Evolutionary conservation across 1,284 basidiomycete genomes (phyloP).

Genomic region (Earliella scabrosa): DNA sequence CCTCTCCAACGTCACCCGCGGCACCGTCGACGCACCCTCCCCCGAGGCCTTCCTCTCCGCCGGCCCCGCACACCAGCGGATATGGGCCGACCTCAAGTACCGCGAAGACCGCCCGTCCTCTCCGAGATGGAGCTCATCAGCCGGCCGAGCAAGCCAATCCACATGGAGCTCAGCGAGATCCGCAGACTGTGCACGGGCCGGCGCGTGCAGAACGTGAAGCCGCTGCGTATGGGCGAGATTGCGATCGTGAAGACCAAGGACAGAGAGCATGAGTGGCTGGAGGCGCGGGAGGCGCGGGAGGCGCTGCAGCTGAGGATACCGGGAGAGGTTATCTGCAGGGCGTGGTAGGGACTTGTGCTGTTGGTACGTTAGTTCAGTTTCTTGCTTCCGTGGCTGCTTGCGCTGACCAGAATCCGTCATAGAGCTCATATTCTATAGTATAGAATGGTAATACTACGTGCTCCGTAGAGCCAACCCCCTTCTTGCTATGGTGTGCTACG

Average conservation of each 20-base stretch:
- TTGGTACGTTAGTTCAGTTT: too few relatives aligned
- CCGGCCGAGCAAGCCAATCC: slow-evolving; percentile 75
- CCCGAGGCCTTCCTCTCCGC: slow-evolving; percentile 63
- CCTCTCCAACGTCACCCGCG: slow-evolving; percentile 79
- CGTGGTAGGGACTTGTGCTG: slow-evolving; percentile 37
- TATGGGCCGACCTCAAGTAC: slow-evolving; percentile 93
- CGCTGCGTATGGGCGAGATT: slow-evolving; percentile 85
- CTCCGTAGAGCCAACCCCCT: too few relatives aligned
- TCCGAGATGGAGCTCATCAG: slow-evolving; percentile 74
- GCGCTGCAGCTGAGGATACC: slow-evolving; percentile 64
- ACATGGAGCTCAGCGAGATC: slow-evolving; percentile 76
- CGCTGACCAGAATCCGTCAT: too few relatives aligned
- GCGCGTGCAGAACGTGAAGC: slow-evolving; percentile 71
- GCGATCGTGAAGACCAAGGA: slow-evolving; percentile 77
- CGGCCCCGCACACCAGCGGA: slow-evolving; percentile 64
- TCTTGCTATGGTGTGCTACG: too few relatives aligned
- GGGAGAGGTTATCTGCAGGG: slow-evolving; percentile 79
- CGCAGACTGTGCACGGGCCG: slow-evolving; percentile 75
- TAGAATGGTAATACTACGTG: too few relatives aligned
- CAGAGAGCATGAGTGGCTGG: slow-evolving; percentile 72
- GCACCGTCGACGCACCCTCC: slow-evolving; percentile 66
- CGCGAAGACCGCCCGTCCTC: slow-evolving; percentile 85
- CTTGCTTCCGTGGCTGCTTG: too few relatives aligned
- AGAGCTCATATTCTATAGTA: too few relatives aligned
- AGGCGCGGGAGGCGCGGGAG: slow-evolving; percentile 78